A percentile compares a stretch with the other conserved stretches of the same genome.
These are phyloP conservation scores for Penicillium roqueforti DNA, from an alignment of 495 filamentous ascomycete species.

Conservation along the genomic window DNA sequence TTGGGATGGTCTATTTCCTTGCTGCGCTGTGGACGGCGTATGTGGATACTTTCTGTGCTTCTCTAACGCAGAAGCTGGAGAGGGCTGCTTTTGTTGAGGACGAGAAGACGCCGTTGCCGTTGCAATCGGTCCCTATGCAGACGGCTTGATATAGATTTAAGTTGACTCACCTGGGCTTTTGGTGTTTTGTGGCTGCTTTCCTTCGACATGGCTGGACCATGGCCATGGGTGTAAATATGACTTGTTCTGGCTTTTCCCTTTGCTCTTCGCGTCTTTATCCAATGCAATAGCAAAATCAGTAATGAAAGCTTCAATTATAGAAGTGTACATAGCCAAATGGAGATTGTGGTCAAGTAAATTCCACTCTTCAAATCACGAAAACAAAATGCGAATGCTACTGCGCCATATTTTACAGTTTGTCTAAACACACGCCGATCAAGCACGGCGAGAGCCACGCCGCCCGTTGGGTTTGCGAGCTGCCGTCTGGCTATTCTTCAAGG, in stretches of 20 bases:
- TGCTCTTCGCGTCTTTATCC: neutral
- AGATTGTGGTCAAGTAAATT: conserved; percentile 10
- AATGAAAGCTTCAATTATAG: neutral
- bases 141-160: conserved; percentile 27
- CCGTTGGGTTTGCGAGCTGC: conserved; percentile 2
- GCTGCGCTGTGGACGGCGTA: conserved; percentile 62
- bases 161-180: neutral
- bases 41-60: conserved; percentile 62
- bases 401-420: conserved; percentile 32
- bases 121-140: conserved; percentile 37
- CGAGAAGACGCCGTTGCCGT: conserved; percentile 41
- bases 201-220: neutral
- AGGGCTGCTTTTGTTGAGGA: conserved; percentile 49
- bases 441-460: neutral
- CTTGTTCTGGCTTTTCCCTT: neutral
- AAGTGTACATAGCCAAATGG: conserved; percentile 1
- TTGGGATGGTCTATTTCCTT: conserved; percentile 52
- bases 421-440: conserved; percentile 14
- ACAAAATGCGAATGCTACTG: conserved; percentile 19
- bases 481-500: conserved; percentile 11
- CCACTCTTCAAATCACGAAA: conserved; percentile 17
- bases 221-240: neutral
- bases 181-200: no score
- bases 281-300: neutral
- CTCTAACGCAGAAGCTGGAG: conserved; percentile 55